phyloP scores from a whole-genome alignment of 2,329 filamentous ascomycete genomes.

The Penicillium rolfsii region DNA sequence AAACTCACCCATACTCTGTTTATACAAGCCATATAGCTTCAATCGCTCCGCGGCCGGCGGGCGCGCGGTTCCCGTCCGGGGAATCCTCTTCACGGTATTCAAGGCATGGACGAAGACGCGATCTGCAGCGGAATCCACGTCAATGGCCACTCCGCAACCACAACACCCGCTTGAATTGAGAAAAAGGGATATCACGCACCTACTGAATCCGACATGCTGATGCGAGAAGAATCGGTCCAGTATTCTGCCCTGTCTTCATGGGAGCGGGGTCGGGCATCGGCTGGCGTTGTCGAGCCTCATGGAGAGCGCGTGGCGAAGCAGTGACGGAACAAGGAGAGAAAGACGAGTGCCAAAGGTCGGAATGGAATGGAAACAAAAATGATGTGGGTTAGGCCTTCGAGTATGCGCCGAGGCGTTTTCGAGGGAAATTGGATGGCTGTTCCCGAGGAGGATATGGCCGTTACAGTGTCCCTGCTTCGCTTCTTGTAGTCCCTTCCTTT shows the following conservation, averaged over 20 bases:
- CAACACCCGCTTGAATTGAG: too few species aligned
- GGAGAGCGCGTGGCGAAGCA: constrained; percentile 20
- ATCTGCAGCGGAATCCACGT: constrained; percentile 59
- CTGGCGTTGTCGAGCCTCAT: constrained; percentile 34
- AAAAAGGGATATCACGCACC: constrained; percentile 37
- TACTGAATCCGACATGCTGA: constrained; percentile 52
- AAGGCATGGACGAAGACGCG: constrained; percentile 98
- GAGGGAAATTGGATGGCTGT: constrained; percentile 3
- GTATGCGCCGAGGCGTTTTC: neutral
- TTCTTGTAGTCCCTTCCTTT: neutral
- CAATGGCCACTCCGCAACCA: constrained; percentile 5
- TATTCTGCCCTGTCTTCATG: constrained; percentile 38
- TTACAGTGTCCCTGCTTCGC: neutral
- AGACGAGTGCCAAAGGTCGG: neutral
- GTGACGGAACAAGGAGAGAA: neutral
- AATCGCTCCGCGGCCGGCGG: constrained; percentile 84
- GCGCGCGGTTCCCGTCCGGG: constrained; percentile 85
- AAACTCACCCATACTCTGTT: constrained; percentile 81
- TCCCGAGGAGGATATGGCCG: neutral
- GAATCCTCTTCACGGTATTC: constrained; percentile 97
- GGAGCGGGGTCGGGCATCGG: constrained; percentile 37
- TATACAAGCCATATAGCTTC: constrained; percentile 96
- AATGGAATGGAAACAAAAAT: constrained; percentile 6
- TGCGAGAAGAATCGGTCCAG: constrained; percentile 30
- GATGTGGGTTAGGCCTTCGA: neutral